Conservation (phyloP, 306 rosid species). For the Quercus ilex region DNA sequence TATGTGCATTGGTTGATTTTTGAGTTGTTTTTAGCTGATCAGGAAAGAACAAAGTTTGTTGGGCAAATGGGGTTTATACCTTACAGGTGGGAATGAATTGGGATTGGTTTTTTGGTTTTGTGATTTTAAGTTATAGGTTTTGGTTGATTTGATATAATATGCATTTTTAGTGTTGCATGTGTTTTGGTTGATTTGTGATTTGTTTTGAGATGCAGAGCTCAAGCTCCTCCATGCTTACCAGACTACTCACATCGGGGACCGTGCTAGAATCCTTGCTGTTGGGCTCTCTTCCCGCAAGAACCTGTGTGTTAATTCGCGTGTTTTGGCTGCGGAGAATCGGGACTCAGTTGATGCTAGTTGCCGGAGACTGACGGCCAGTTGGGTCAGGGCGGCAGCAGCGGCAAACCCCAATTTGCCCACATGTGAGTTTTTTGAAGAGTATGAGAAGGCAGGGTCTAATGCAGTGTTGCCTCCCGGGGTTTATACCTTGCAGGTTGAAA, state of each 20-base stretch:
- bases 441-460: conserved; percentile 61
- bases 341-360: conserved; percentile 92
- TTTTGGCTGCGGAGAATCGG: conserved; percentile 61
- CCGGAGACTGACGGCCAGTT: conserved; percentile 74
- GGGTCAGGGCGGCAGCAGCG: conserved; percentile 80
- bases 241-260: conserved; percentile 54
- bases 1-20: too few species aligned
- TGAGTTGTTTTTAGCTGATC: too few species aligned
- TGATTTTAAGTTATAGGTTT: too few species aligned
- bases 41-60: too few species aligned
- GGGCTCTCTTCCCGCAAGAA: conserved; percentile 85
- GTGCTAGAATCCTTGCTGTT: conserved; percentile 63
- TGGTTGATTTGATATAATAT: too few species aligned
- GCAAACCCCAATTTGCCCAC: conserved; percentile 51
- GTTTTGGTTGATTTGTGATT: too few species aligned
- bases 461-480: conserved; percentile 83
- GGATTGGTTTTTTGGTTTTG: too few species aligned
- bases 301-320: conserved; percentile 61
- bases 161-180: too few species aligned
- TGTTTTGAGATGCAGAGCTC: conserved; percentile 39
- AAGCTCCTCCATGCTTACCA: conserved; percentile 68
- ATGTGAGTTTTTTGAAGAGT: conserved; percentile 81
- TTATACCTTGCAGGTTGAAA: conserved; percentile 77
- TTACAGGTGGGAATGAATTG: too few species aligned
- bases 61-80: too few species aligned